phyloP scores from a whole-genome alignment of 257 asterid genomes.

The Solanum neorickii region DNA sequence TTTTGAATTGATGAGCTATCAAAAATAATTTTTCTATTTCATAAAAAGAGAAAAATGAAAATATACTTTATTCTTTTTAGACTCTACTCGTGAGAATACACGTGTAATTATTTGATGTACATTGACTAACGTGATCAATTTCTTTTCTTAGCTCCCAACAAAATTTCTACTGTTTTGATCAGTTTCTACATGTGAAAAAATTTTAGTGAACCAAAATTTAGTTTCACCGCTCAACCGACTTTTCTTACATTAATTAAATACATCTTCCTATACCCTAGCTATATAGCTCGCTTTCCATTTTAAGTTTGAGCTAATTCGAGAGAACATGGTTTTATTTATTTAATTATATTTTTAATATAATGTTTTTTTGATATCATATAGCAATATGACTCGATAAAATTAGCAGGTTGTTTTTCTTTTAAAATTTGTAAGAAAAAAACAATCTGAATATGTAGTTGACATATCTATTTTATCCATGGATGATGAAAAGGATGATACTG shows the following conservation, averaged over 20 bases:
- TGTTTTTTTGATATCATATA: not conserved
- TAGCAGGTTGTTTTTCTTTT: not conserved
- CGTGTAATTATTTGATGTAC: too few species aligned
- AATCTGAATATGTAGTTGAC: not conserved
- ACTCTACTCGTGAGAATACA: not conserved
- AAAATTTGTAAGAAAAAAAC: not conserved
- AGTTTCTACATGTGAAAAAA: not conserved
- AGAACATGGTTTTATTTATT: not conserved
- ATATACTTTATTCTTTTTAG: not conserved
- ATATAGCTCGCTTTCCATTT: not conserved
- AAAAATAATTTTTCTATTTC: not conserved
- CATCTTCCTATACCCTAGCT: not conserved
- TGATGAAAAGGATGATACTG: not conserved
- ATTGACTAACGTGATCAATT: slow-evolving; percentile 7
- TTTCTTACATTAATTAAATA: not conserved
- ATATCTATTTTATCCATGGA: not conserved
- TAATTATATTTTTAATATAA: not conserved
- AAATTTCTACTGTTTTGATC: not conserved
- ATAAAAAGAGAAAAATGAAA: not conserved
- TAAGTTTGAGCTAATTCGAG: not conserved
- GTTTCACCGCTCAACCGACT: not conserved
- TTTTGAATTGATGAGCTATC: not conserved
- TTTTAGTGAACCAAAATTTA: not conserved
- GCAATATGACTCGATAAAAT: not conserved
- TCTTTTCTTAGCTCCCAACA: not conserved